Conservation (phyloP, 2,329 filamentous ascomycete species). For the Ophiocordyceps camponoti-saundersi region DNA sequence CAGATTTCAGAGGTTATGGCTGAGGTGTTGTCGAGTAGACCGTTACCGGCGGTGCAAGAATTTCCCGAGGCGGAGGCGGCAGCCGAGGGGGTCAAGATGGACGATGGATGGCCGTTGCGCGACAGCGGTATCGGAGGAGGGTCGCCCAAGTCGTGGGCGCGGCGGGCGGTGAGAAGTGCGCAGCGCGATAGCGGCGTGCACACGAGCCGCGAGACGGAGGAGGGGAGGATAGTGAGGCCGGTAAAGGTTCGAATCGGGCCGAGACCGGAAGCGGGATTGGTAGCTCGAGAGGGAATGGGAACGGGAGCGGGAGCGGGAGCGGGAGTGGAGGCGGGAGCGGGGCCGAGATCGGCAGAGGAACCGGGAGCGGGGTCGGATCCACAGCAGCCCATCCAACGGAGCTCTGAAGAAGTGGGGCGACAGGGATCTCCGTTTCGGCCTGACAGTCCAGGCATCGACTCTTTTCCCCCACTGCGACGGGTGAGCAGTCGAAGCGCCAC, state of each 20-base stretch:
- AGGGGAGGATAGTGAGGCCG: conserved; percentile 1
- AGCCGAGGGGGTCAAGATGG: conserved; percentile 11
- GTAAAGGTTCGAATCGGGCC: background rate
- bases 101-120: conserved; percentile 3
- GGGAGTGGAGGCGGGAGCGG: background rate
- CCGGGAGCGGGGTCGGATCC: conserved; percentile 16
- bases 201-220: conserved; percentile 28
- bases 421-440: conserved; percentile 30
- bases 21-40: conserved; percentile 21
- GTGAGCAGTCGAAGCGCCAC: conserved; percentile 41
- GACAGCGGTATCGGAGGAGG: conserved; percentile 18
- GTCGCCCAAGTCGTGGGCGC: conserved; percentile 17
- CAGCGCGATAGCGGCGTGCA: conserved; percentile 40
- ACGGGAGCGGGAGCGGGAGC: conserved; percentile 11
- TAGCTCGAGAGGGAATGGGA: conserved; percentile 12
- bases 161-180: conserved; percentile 1
- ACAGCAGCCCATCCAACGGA: conserved; percentile 11
- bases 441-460: conserved; percentile 43
- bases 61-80: conserved; percentile 28
- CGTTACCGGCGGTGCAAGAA: conserved; percentile 35
- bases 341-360: background rate
- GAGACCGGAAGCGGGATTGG: background rate
- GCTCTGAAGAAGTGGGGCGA: conserved; percentile 1
- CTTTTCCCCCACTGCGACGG: conserved; percentile 51
- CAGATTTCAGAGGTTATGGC: conserved; percentile 8